Base-by-base conservation (phyloP, 192 early-diverging fungal species). In the Spizellomyces sp. region DNA sequence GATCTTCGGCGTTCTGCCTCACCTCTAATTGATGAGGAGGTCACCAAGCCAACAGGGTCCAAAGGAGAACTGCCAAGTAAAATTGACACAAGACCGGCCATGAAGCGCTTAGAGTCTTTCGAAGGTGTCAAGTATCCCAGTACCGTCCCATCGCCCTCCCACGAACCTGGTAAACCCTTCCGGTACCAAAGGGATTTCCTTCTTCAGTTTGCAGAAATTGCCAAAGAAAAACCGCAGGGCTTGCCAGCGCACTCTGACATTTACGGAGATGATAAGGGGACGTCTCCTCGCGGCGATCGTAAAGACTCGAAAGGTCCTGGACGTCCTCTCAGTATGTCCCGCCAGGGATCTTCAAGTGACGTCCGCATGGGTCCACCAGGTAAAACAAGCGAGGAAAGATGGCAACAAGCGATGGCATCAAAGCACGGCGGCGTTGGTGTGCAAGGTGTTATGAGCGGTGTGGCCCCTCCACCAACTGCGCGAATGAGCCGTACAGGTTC, bases 141-240 rank as follows among this genome's bases (percentile, higher is more conserved):
- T 19, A 58, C 70, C 1, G 62, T 75, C 14, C 74, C 78, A 12
- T 78, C 82, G 5, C 80, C 80, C 5, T 36, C 52, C 8, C 74
- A 68, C 6, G 76, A 86, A 43, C 83, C 86, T 6, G 86, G 75
- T 41, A 85, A 87, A 57, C 89, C 89, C 56, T 88, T 88, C 69
- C 81, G 83, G 66, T 94, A 93, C 66, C 81, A 87, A 50, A 82
- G 83, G 41, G 87, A 80, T 64, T 96, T 96, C 78, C 81, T 96
- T 74, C 84, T 92, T 81, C 89, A 89, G 71, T 95, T 94, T 80
- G 84, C 79, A 64, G 69, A 70, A 6, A 75, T 91, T 50, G 89
- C 88, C 77, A 81, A 75, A 21, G 82, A 90, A 46, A 80, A 86
- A 62, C 90, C 90, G 10, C 69, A 82, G 5, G 82, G 87, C 27